Conservation (phyloP, 2,329 filamentous ascomycete species). For the Aspergillus ochraceoroseus region DNA sequence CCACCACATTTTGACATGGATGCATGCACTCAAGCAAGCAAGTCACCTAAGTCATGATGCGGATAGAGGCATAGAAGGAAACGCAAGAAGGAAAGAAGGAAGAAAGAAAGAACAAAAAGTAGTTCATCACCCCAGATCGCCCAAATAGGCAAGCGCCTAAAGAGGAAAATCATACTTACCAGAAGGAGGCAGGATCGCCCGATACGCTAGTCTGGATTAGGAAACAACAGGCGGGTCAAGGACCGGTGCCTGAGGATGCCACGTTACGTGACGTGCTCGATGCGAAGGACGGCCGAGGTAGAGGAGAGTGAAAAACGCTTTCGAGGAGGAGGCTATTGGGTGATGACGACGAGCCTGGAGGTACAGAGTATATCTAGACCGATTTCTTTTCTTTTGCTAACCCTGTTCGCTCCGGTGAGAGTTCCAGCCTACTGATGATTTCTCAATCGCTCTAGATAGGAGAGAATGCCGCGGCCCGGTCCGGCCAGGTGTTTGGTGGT, state of each 20-base stretch:
- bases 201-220: constrained; percentile 16
- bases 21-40: constrained; percentile 7
- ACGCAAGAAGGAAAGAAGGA: constrained; percentile 2
- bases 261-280: constrained; percentile 8
- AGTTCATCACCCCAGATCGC: constrained; percentile 17
- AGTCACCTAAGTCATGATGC: constrained; percentile 2
- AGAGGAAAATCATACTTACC: constrained; percentile 24
- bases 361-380: too few relatives aligned
- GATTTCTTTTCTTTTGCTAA: too few relatives aligned
- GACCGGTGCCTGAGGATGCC: constrained; percentile 12
- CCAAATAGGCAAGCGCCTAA: constrained; percentile 28
- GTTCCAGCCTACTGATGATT: too few relatives aligned
- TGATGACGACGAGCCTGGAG: too few relatives aligned
- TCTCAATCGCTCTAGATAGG: too few relatives aligned
- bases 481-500: too few relatives aligned
- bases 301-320: neutral
- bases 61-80: neutral
- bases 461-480: too few relatives aligned
- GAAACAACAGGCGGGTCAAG: constrained; percentile 11
- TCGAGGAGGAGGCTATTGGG: too few relatives aligned
- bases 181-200: constrained; percentile 24
- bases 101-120: constrained; percentile 15
- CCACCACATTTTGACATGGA: constrained; percentile 8
- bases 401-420: too few relatives aligned
- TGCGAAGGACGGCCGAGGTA: neutral